Base-by-base conservation (phyloP, 2,329 filamentous ascomycete genomes). In the Lachnellula suecica region DNA sequence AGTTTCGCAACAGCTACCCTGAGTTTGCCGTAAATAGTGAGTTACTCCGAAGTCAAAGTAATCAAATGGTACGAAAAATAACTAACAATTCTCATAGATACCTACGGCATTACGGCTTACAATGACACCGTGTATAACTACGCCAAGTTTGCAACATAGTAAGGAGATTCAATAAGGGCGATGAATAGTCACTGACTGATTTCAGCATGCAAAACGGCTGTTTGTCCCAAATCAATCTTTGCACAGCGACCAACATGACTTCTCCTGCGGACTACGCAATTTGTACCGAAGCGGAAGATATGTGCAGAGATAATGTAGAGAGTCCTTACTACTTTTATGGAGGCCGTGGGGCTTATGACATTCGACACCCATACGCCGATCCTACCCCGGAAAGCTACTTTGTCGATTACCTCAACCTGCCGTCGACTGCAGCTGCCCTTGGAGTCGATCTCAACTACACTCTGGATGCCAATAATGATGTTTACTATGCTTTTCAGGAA, bases 231-330 rank as follows among this genome's bases (percentile, higher is more conserved):
- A 70, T 81, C 8, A 68, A 69, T 0, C 69, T 67, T 49, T 82
- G 82, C 63, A 70, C 72, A 31, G 52, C 66, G 4, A 74, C 72
- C 9, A 81, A 82, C 55, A 70, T 69, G 3, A 57, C 54, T 3
- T 72, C 73, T 4, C 59, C 74, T n/a, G 35, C 31, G 4, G 58
- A 59, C 17, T 43, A 42, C 34, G 69, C 72, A 20, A 63, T 79
- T 24, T 83, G 79, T 64, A 70, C 72, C 4, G 76, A 80, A 61
- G 80, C 81, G 2, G 66, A 66, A 8, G 72, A 75, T 55, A 78
- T 82, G 72, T 83, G 80, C 61, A 71, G 78, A 44, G 78, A 81
- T 59, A 81, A 78, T 44, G 79, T 84, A 13, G 74, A 82, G 62
- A 67, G 70, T 0, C 71, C 64, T 4, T 63, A 54, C 19, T 61